phyloP scores from a whole-genome alignment of 2,329 filamentous ascomycete species.

The Aspergillus japonicus region DNA sequence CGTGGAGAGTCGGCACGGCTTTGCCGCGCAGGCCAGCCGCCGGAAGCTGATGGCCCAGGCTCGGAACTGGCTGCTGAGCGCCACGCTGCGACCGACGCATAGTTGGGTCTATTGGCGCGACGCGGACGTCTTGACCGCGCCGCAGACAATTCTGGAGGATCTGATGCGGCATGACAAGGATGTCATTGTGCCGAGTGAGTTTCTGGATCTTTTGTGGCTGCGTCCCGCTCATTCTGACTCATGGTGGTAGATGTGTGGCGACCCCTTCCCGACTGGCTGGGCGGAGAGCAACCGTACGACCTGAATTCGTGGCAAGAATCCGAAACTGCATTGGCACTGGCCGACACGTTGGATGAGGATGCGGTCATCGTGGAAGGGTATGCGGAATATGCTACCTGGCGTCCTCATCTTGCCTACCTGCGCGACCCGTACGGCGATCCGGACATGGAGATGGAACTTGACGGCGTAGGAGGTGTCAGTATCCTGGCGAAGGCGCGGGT shows the following conservation, averaged over 20 bases:
- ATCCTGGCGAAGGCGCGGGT: constrained; percentile 95
- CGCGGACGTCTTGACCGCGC: constrained; percentile 95
- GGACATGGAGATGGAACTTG: constrained; percentile 99
- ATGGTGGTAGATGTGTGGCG: constrained; percentile 81
- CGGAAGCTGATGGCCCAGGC: constrained; percentile 98
- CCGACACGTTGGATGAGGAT: constrained; percentile 94
- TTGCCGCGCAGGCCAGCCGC: constrained; percentile 88
- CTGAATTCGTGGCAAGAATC: constrained; percentile 99
- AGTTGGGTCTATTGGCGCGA: constrained; percentile 99
- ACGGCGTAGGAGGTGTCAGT: constrained; percentile 94
- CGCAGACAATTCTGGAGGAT: constrained; percentile 94
- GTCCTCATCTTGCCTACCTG: constrained; percentile 93
- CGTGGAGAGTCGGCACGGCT: constrained; percentile 94
- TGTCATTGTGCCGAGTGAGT: constrained; percentile 94
- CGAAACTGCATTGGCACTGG: constrained; percentile 88
- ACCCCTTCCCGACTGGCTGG: constrained; percentile 97
- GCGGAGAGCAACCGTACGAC: constrained; percentile 97
- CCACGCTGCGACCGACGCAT: constrained; percentile 87
- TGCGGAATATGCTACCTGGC: constrained; percentile 97
- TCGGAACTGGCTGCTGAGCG: constrained; percentile 93
- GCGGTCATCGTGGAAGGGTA: constrained; percentile 99
- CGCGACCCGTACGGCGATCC: constrained; percentile 96
- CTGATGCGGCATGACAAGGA: constrained; percentile 99
- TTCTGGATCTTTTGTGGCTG: constrained; percentile 13
- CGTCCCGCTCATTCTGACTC: neutral